phyloP scores from a whole-genome alignment of 345 rosid species.

The Excoecaria cochinchinensis region DNA sequence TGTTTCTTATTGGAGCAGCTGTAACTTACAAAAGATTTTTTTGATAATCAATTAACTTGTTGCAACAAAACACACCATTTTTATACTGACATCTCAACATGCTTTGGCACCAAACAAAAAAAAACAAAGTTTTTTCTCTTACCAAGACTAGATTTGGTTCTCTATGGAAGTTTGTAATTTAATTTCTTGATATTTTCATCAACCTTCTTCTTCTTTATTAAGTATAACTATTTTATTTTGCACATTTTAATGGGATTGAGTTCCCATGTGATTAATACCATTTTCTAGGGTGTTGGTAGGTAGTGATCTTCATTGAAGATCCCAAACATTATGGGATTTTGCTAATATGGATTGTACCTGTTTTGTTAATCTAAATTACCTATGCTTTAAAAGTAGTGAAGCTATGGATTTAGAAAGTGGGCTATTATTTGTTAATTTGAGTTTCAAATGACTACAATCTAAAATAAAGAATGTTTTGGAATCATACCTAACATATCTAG shows the following conservation, averaged over 20 bases:
- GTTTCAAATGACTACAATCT: too few relatives aligned
- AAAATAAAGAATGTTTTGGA: too few relatives aligned
- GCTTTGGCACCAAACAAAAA: conserved; percentile 12
- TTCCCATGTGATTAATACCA: conserved; percentile 19
- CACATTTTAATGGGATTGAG: background rate
- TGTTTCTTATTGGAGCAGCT: conserved; percentile 34
- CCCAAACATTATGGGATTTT: conserved; percentile 25
- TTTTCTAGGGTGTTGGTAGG: background rate
- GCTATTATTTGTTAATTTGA: too few relatives aligned
- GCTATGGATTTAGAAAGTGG: too few relatives aligned
- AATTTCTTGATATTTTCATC: conserved; percentile 18
- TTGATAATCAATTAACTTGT: conserved; percentile 13
- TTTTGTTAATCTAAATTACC: background rate
- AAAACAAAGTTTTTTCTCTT: background rate
- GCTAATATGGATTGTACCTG: background rate
- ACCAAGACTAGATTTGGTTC: conserved; percentile 39
- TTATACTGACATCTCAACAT: conserved; percentile 30
- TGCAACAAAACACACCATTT: conserved; percentile 16
- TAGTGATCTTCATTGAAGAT: conserved; percentile 32
- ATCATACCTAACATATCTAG: too few relatives aligned
- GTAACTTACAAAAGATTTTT: conserved; percentile 20
- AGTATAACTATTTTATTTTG: too few relatives aligned
- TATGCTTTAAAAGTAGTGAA: conserved; percentile 11
- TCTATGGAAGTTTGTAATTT: conserved; percentile 12
- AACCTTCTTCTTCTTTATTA: background rate